Evolutionary conservation across 306 rosid species (phyloP).

Genomic region (Phaseolus lunatus): DNA sequence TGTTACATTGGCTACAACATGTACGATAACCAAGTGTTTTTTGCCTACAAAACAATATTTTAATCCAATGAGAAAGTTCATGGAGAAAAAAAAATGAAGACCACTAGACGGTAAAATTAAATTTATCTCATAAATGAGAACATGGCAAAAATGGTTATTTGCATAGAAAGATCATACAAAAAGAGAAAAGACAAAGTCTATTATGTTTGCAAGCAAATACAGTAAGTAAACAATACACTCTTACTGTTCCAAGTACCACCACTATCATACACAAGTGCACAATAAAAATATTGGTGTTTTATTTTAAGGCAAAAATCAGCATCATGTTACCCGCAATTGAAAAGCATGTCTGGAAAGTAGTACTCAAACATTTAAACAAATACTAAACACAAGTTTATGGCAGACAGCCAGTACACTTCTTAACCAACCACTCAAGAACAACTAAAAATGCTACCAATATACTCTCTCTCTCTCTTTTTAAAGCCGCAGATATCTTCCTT

Average conservation of each 20-base stretch:
- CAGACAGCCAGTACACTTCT: conserved; percentile 34
- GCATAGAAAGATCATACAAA: conserved; percentile 12
- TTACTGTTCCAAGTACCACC: background rate
- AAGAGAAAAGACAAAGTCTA: background rate
- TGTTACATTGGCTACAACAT: conserved; percentile 69
- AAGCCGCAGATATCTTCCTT: too few relatives aligned
- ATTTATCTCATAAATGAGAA: conserved; percentile 2
- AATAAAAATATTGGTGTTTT: background rate
- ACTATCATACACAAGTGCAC: background rate
- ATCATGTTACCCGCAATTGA: conserved; percentile 36
- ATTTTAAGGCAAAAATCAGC: conserved; percentile 11
- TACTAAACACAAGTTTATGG: conserved; percentile 17
- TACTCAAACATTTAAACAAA: conserved; percentile 25
- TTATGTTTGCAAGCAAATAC: background rate
- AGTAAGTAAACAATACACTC: background rate
- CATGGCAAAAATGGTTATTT: background rate
- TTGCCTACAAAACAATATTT: conserved; percentile 70
- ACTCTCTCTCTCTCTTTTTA: too few relatives aligned
- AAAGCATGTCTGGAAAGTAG: conserved; percentile 2
- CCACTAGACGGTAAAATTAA: background rate
- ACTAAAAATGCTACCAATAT: background rate
- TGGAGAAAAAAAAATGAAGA: background rate
- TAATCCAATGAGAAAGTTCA: conserved; percentile 41
- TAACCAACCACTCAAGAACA: conserved; percentile 10
- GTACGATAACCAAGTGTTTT: conserved; percentile 90